These are phyloP conservation scores for Endogone sp. DNA, from an alignment of 192 early-diverging fungal species.

Conservation along the genomic window DNA sequence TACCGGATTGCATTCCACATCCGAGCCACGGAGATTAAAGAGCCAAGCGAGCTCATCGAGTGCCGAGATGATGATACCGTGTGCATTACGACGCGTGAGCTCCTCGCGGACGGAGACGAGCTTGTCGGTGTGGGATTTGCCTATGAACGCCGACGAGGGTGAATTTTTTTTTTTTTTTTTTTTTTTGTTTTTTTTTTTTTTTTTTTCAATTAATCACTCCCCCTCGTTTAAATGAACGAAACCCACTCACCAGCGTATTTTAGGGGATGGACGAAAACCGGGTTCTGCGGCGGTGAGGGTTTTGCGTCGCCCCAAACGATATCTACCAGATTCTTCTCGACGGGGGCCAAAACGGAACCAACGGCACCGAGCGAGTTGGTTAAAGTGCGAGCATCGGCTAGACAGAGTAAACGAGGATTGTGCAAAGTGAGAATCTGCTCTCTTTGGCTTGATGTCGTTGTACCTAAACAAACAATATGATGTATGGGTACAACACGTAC, in stretches of 20 bases:
- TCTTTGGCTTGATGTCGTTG: too few relatives aligned
- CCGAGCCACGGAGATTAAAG: slow-evolving; percentile 94
- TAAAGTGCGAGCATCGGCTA: slow-evolving; percentile 25
- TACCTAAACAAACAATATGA: too few relatives aligned
- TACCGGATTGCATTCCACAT: slow-evolving; percentile 95
- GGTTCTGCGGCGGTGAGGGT: slow-evolving; percentile 68
- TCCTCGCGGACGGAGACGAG: slow-evolving; percentile 62
- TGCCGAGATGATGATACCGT: slow-evolving; percentile 80
- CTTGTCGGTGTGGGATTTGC: slow-evolving; percentile 57
- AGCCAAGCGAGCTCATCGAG: slow-evolving; percentile 98
- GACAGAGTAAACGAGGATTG: not conserved
- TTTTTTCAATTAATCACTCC: too few relatives aligned
- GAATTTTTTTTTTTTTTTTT: too few relatives aligned
- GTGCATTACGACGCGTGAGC: slow-evolving; percentile 53
- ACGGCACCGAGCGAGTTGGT: slow-evolving; percentile 18
- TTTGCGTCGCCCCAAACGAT: slow-evolving; percentile 70
- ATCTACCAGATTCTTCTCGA: slow-evolving; percentile 83
- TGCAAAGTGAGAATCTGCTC: not conserved
- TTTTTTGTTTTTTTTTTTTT: too few relatives aligned
- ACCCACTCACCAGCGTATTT: slow-evolving; percentile 62
- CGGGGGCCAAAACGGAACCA: slow-evolving; percentile 65
- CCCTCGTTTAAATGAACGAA: slow-evolving; percentile 5
- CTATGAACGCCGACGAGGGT: slow-evolving; percentile 2
- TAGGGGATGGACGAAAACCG: slow-evolving; percentile 60
- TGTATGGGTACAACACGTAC: slow-evolving; percentile 34